Percentiles rank a stretch among this genome's conserved stretches.
Conservation (phyloP, 805 yeast species). For the Candida endomychidarum region DNA sequence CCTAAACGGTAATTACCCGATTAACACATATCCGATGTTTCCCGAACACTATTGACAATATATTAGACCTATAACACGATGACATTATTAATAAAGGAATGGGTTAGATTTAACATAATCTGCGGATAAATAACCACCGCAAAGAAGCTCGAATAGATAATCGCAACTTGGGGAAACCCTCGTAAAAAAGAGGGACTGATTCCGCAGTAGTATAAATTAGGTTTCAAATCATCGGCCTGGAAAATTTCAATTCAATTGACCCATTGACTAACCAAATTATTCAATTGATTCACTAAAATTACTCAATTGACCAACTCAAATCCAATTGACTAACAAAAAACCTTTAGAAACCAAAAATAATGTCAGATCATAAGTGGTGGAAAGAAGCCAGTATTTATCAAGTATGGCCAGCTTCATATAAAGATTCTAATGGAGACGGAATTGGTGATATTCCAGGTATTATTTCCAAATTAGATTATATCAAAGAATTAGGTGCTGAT, state of each 20-base stretch:
- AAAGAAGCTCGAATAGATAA: conserved; percentile 3
- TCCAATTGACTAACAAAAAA: too few relatives aligned
- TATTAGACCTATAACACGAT: too few relatives aligned
- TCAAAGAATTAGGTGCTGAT: conserved; percentile 51
- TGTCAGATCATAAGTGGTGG: conserved; percentile 45
- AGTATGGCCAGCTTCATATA: conserved; percentile 61
- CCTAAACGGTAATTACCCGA: too few relatives aligned
- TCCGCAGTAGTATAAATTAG: too few relatives aligned
- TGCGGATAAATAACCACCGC: neutral
- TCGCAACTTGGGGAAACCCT: conserved; percentile 1
- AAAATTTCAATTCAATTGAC: too few relatives aligned
- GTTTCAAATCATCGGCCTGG: neutral
- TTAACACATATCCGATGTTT: too few relatives aligned
- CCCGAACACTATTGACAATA: too few relatives aligned
- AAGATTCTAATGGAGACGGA: conserved; percentile 61
- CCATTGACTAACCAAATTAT: too few relatives aligned
- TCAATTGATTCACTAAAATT: neutral
- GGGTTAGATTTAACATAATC: too few relatives aligned
- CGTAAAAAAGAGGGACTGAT: conserved; percentile 1
- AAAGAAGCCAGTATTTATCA: conserved; percentile 57
- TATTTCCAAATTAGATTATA: conserved; percentile 50
- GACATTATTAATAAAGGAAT: too few relatives aligned
- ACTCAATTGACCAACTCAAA: neutral
- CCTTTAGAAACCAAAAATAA: neutral
- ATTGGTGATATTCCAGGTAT: conserved; percentile 59